Conservation (phyloP, 345 rosid species). For the Euphorbia tirucalli region DNA sequence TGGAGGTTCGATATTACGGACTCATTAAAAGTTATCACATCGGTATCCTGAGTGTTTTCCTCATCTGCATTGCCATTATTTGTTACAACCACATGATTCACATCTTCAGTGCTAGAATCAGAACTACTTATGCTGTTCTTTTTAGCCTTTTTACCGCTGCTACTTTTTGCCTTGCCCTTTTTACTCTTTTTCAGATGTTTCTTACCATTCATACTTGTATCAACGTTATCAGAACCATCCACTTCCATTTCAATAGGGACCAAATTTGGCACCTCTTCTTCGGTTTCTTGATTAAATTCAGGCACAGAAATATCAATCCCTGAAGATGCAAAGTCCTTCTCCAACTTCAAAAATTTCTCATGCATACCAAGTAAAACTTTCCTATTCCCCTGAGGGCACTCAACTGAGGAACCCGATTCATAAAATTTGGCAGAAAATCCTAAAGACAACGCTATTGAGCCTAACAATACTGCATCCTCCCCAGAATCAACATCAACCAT, state of each 20-base stretch:
- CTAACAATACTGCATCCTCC: constrained; percentile 53
- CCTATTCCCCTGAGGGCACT: constrained; percentile 85
- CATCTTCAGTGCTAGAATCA: constrained; percentile 21
- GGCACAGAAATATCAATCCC: constrained; percentile 49
- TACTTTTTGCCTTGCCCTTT: constrained; percentile 34
- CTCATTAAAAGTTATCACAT: constrained; percentile 39
- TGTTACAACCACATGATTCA: constrained; percentile 18
- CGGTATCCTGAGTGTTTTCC: constrained; percentile 24
- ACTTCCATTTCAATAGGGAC: constrained; percentile 48
- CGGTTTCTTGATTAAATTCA: constrained; percentile 23
- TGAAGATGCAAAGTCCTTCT: constrained; percentile 51
- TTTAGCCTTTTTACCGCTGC: constrained; percentile 33
- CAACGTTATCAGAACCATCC: constrained; percentile 25
- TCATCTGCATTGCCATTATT: constrained; percentile 21
- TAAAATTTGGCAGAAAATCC: constrained; percentile 60
- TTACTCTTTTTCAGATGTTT: constrained; percentile 48
- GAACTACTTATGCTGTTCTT: constrained; percentile 19
- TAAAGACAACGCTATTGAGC: constrained; percentile 53
- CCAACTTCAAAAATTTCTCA: constrained; percentile 65
- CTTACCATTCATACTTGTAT: constrained; percentile 27
- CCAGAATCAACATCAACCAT: constrained; percentile 36
- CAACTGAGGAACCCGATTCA: constrained; percentile 69
- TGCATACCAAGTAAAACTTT: constrained; percentile 60
- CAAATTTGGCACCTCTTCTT: constrained; percentile 49
- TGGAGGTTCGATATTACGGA: constrained; percentile 76